Evolutionary conservation across 2,329 filamentous ascomycete genomes (phyloP).

Genomic region (Arthrobotrys musiformis): DNA sequence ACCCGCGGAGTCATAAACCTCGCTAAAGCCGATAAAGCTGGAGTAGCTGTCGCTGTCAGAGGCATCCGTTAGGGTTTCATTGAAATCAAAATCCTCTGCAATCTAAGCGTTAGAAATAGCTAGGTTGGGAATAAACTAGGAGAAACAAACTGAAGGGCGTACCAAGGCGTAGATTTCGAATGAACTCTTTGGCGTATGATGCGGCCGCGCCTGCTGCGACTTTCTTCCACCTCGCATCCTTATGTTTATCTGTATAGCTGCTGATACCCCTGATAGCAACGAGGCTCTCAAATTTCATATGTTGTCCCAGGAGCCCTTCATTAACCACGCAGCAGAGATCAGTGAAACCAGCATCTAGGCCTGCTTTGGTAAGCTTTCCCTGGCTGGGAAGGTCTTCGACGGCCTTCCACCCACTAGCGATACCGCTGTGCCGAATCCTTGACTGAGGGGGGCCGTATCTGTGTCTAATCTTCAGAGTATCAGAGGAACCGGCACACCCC

Average conservation of each 20-base stretch:
- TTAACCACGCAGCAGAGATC: not conserved
- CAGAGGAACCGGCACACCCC: not conserved
- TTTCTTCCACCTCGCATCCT: slow-evolving; percentile 9
- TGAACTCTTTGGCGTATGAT: not conserved
- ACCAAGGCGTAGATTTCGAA: not conserved
- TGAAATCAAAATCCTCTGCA: too few species aligned
- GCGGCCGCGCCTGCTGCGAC: slow-evolving; percentile 2
- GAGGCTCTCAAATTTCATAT: not conserved
- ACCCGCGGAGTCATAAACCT: too few species aligned
- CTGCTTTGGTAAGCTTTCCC: not conserved
- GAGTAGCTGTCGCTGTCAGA: too few species aligned
- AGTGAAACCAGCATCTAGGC: not conserved
- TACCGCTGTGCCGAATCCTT: not conserved
- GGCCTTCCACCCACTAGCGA: not conserved
- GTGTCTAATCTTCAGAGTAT: not conserved
- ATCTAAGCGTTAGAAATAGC: not conserved
- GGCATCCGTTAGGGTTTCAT: too few species aligned
- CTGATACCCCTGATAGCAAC: slow-evolving; percentile 19
- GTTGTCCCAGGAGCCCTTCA: not conserved
- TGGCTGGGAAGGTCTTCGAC: not conserved
- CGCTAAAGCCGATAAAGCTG: too few species aligned
- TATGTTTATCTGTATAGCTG: slow-evolving; percentile 23
- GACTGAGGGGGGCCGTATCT: not conserved
- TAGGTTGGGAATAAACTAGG: not conserved
- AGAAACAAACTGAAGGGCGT: not conserved